Evolutionary conservation across 2,329 filamentous ascomycete species (phyloP).

Genomic region (Myotisia sp.): DNA sequence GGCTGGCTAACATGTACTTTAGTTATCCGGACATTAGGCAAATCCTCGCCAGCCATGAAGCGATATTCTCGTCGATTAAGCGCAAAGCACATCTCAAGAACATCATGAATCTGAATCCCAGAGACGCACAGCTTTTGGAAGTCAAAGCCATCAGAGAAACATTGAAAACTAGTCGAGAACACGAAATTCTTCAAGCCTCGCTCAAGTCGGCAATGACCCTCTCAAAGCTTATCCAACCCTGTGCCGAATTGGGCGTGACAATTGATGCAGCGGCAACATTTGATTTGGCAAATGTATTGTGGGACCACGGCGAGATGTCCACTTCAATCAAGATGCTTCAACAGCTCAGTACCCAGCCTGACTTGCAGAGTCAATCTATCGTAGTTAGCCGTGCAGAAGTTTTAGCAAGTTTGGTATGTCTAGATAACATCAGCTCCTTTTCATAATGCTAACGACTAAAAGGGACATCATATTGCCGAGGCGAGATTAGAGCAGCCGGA

Average conservation of each 20-base stretch:
- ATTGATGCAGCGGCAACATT: constrained; percentile 64
- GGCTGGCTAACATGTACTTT: constrained; percentile 3
- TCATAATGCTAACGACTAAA: constrained; percentile 1
- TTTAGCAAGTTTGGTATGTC: constrained; percentile 59
- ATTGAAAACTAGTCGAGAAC: constrained; percentile 60
- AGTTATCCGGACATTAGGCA: constrained; percentile 53
- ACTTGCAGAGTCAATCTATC: constrained; percentile 55
- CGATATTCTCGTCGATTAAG: constrained; percentile 64
- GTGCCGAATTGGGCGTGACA: constrained; percentile 54
- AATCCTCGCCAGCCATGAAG: constrained; percentile 69
- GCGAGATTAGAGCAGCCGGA: constrained; percentile 85
- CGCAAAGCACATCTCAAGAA: constrained; percentile 51
- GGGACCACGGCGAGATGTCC: constrained; percentile 84
- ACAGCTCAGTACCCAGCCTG: constrained; percentile 48
- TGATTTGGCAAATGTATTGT: constrained; percentile 78
- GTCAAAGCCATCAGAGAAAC: constrained; percentile 62
- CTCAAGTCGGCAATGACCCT: constrained; percentile 72
- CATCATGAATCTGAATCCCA: constrained; percentile 45
- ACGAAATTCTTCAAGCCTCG: constrained; percentile 72
- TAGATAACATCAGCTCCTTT: neutral
- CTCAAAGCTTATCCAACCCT: constrained; percentile 59
- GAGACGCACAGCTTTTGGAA: constrained; percentile 56
- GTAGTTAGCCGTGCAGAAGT: constrained; percentile 61
- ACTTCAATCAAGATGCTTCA: constrained; percentile 82
- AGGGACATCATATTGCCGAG: constrained; percentile 75